Conservation (phyloP, 495 filamentous ascomycete species). For the Corynascus novoguineensis region DNA sequence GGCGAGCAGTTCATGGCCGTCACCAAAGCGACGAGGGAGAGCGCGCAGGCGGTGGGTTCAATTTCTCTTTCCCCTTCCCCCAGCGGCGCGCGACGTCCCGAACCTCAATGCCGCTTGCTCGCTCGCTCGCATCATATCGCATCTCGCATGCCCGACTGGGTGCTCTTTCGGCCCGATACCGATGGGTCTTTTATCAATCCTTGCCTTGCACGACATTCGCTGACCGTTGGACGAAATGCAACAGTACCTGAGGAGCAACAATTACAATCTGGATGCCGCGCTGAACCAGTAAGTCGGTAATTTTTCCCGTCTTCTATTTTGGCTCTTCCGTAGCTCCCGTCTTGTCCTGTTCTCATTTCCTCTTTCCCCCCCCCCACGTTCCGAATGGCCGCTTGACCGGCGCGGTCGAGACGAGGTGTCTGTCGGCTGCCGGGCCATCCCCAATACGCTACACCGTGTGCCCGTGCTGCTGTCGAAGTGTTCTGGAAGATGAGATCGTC, state of each 20-base stretch:
- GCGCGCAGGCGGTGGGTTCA: constrained; percentile 44
- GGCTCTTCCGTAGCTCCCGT: background rate
- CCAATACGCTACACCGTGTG: too few species aligned
- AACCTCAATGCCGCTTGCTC: background rate
- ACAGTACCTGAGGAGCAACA: constrained; percentile 38
- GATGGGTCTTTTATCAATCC: constrained; percentile 27
- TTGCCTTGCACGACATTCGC: constrained; percentile 18
- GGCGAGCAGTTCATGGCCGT: constrained; percentile 44
- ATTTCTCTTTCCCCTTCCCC: constrained; percentile 4
- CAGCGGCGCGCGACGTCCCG: background rate
- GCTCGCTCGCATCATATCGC: constrained; percentile 19
- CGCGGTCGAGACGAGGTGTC: background rate
- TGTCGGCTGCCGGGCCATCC: background rate
- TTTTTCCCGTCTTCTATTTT: background rate
- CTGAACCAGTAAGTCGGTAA: constrained; percentile 16
- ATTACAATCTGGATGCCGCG: constrained; percentile 48
- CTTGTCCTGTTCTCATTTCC: background rate
- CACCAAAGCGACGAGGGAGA: constrained; percentile 49
- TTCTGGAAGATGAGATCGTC: constrained; percentile 24
- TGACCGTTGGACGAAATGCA: constrained; percentile 18
- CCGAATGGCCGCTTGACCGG: background rate
- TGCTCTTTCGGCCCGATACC: constrained; percentile 27
- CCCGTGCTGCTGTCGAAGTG: background rate
- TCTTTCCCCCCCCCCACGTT: background rate
- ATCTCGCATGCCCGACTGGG: constrained; percentile 14